Evolutionary conservation across 2,329 filamentous ascomycete genomes (phyloP).

Genomic region (Ceratocystis variospora): DNA sequence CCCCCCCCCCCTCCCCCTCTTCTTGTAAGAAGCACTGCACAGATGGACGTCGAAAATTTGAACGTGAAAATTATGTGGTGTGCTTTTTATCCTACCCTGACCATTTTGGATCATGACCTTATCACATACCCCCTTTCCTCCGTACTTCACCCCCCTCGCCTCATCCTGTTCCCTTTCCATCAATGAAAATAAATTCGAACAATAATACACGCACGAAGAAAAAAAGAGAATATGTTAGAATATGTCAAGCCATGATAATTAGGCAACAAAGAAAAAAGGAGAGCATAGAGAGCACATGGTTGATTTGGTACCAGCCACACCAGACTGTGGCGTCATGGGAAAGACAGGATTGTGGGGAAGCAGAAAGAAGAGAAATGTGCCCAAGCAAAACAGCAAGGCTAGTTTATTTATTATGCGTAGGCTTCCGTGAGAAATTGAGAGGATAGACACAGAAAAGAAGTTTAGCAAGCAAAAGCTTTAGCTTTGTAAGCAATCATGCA

Average conservation of each 20-base stretch:
- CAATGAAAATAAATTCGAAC: conserved; percentile 12
- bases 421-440: too few species aligned
- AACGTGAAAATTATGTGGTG: conserved; percentile 3
- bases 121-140: conserved; percentile 1
- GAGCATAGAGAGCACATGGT: background rate
- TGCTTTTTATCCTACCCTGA: background rate
- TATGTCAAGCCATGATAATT: background rate
- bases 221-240: background rate
- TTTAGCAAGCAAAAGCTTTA: too few species aligned
- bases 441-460: too few species aligned
- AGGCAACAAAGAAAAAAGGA: background rate
- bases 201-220: background rate
- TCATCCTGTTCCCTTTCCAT: background rate
- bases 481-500: too few species aligned
- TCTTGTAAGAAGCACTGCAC: background rate
- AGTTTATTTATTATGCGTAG: too few species aligned
- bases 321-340: background rate
- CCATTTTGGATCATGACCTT: conserved; percentile 3
- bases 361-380: background rate
- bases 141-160: background rate
- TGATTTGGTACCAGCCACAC: background rate
- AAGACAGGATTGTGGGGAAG: background rate
- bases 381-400: too few species aligned
- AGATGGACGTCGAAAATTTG: background rate
- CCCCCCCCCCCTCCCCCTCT: background rate